Evolutionary conservation across 1,284 basidiomycete species (phyloP).

Genomic region (Vanrija pseudolonga): DNA sequence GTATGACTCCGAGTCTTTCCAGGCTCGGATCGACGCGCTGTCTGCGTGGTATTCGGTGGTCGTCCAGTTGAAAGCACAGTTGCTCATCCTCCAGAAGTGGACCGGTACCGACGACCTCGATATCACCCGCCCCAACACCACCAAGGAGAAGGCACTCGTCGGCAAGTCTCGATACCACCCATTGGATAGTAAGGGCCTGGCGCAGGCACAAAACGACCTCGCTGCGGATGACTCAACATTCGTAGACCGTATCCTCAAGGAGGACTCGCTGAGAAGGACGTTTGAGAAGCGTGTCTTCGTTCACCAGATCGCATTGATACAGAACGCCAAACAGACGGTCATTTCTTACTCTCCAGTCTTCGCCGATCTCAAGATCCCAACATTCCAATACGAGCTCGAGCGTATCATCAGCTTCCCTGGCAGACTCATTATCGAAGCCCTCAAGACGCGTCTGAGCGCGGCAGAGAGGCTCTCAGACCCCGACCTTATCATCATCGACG

Average conservation of each 20-base stretch:
- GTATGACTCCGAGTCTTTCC: slow-evolving; percentile 64
- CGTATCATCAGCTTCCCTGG: slow-evolving; percentile 93
- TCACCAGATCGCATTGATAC: slow-evolving; percentile 80
- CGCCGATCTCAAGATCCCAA: slow-evolving; percentile 74
- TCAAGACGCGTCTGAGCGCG: slow-evolving; percentile 85
- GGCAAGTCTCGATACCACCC: slow-evolving; percentile 41
- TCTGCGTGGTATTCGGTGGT: slow-evolving; percentile 85
- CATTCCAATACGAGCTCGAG: slow-evolving; percentile 87
- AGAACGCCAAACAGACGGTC: slow-evolving; percentile 81
- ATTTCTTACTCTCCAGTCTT: slow-evolving; percentile 59
- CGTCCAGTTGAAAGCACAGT: slow-evolving; percentile 70
- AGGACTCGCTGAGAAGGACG: slow-evolving; percentile 87
- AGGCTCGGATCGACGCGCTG: slow-evolving; percentile 74
- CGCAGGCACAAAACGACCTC: slow-evolving; percentile 23
- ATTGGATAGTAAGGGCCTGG: slow-evolving; percentile 35
- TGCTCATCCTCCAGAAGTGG: slow-evolving; percentile 77
- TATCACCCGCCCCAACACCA: slow-evolving; percentile 69
- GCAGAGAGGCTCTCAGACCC: slow-evolving; percentile 82
- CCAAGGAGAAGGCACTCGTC: slow-evolving; percentile 54
- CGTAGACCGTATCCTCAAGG: slow-evolving; percentile 90
- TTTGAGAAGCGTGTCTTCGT: slow-evolving; percentile 91
- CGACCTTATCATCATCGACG: slow-evolving; percentile 86
- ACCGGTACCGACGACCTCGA: slow-evolving; percentile 87
- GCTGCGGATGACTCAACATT: slow-evolving; percentile 68
- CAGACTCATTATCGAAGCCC: slow-evolving; percentile 83